A percentile compares a stretch with the other conserved stretches of the same genome.
These are phyloP conservation scores for Fusarium setosum DNA, from an alignment of 2,329 filamentous ascomycete species.

Conservation along the genomic window DNA sequence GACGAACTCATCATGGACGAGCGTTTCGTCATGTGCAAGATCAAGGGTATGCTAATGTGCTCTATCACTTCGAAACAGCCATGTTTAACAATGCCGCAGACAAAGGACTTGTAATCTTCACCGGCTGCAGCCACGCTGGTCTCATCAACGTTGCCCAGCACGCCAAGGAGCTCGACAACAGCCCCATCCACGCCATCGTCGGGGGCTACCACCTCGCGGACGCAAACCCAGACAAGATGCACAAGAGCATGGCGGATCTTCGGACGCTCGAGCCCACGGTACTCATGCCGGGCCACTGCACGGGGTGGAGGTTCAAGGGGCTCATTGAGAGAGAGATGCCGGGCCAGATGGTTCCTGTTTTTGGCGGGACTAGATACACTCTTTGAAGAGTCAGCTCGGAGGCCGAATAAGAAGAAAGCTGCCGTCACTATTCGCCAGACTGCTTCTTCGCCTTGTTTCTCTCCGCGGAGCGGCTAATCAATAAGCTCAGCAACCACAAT, in stretches of 20 bases:
- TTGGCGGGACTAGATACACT: slow-evolving; percentile 58
- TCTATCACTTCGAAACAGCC: background rate
- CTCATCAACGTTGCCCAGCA: slow-evolving; percentile 63
- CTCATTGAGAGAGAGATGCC: slow-evolving; percentile 54
- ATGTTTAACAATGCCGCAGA: background rate
- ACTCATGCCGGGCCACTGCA: slow-evolving; percentile 65
- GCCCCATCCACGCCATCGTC: slow-evolving; percentile 29
- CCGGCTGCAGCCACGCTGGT: slow-evolving; percentile 66
- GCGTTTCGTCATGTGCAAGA: slow-evolving; percentile 62
- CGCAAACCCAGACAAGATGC: slow-evolving; percentile 47
- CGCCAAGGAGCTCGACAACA: slow-evolving; percentile 52
- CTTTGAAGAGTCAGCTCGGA: background rate
- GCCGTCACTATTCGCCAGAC: background rate
- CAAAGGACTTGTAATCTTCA: slow-evolving; percentile 63
- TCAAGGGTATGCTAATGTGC: slow-evolving; percentile 58
- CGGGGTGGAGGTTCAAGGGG: slow-evolving; percentile 65
- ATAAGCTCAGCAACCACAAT: background rate
- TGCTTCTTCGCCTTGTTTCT: background rate
- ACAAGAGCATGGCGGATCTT: slow-evolving; percentile 59
- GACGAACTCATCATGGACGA: slow-evolving; percentile 65
- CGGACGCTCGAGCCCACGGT: slow-evolving; percentile 58
- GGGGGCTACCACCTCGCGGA: background rate
- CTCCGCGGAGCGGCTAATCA: background rate
- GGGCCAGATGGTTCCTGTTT: slow-evolving; percentile 60
- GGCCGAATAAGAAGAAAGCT: background rate